Percentiles rank a stretch among this genome's conserved stretches.
These are phyloP conservation scores for Tylopilus plumbeoviolaceoides DNA, from an alignment of 768 basidiomycete species.

Conservation along the genomic window DNA sequence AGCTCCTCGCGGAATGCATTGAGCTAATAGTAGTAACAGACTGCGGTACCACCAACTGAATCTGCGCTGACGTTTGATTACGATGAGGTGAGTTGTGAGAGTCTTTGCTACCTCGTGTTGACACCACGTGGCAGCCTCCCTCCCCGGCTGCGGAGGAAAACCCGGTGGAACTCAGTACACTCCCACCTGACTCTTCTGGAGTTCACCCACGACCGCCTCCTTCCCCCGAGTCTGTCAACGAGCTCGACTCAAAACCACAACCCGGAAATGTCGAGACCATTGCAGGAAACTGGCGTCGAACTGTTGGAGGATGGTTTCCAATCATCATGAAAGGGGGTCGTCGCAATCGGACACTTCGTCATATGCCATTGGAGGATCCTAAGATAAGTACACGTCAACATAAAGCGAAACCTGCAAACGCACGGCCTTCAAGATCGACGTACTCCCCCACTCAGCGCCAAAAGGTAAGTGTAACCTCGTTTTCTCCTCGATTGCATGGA, in stretches of 20 bases:
- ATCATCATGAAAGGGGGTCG: too few relatives aligned
- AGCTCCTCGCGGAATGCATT: too few relatives aligned
- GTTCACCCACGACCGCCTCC: too few relatives aligned
- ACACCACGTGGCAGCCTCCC: not conserved
- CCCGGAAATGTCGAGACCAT: too few relatives aligned
- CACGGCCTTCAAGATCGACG: not conserved
- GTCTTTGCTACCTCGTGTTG: not conserved
- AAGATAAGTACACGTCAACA: not conserved
- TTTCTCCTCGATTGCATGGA: not conserved
- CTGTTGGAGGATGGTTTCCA: too few relatives aligned
- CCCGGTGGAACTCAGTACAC: not conserved
- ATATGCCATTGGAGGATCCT: too few relatives aligned
- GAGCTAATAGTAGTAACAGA: not conserved
- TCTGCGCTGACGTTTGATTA: not conserved
- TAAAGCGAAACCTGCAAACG: not conserved
- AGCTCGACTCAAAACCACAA: too few relatives aligned
- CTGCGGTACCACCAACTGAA: not conserved
- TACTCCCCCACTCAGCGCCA: not conserved
- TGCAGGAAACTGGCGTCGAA: too few relatives aligned
- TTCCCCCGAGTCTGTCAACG: too few relatives aligned
- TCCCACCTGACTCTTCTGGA: not conserved
- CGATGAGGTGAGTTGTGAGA: not conserved
- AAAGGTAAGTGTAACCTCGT: not conserved
- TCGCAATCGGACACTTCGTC: too few relatives aligned
- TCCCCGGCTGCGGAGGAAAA: not conserved